Evolutionary conservation across 495 filamentous ascomycete genomes (phyloP), one percentile per base, ranked within the genome.

Genomic region (Lentithecium fluviatile): DNA sequence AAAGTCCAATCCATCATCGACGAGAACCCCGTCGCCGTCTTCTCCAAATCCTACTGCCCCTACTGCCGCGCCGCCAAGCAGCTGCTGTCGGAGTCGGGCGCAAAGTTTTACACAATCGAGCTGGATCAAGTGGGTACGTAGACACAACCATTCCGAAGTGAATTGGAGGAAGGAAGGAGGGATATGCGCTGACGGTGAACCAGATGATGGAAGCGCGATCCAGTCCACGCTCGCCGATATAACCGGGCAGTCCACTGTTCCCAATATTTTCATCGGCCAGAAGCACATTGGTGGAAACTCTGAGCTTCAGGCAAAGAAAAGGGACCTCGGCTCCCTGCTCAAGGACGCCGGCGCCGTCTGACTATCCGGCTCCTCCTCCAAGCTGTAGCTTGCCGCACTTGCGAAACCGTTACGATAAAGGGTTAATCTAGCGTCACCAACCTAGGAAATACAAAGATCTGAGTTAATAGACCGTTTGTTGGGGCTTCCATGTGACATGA

Each of bases 1-100:
- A 93, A 93, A 74, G 91, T 89, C 45, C 86, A 96, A 75, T 70
- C 69, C 61, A 85, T 97, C 76, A 96, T 99, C 70, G 83, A 96
- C 71, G 88, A 96, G 65, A 93, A 97, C 76, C 80, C 85, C 60
- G 94, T 97, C 69, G 89, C 92, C 60, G 88, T 98, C 65, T 98
- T 98, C 83, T 89, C 84, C 73, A 99, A 99, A 78, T 89, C 87
- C 13, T 96, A 88, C 77, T 99, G 94, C 82, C 92, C 93, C n/a
- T 93, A 95, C 83, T 97, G 93, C 80, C 77, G 71, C 29, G 80
- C 91, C 53, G 83, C 85, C 63, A 97, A 97, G 84, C 51, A 73
- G 10, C 78, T 90, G 37, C 79, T 99, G 66, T 80, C 76, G 65
- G 75, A 84, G 37, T 47, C 83, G 58, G 83, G 84, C 64, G 91